These are phyloP conservation scores for Stagonosporopsis vannaccii DNA, from an alignment of 2,329 filamentous ascomycete species.

Conservation along the genomic window DNA sequence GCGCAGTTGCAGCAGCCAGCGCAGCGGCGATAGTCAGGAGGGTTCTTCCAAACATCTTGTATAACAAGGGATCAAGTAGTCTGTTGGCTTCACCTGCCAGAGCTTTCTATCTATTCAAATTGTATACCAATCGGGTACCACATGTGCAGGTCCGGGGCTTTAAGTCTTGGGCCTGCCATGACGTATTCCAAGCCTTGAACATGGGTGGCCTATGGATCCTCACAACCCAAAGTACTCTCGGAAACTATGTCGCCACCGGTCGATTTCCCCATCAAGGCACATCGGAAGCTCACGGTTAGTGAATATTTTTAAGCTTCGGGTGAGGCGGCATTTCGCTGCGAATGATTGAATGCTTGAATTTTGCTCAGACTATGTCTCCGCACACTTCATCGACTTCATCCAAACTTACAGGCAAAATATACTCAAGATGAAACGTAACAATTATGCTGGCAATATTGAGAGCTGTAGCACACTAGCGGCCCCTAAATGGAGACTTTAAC, in stretches of 20 bases:
- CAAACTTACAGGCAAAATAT: neutral
- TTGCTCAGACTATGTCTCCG: neutral
- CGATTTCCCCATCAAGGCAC: neutral
- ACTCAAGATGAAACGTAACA: neutral
- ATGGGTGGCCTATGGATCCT: neutral
- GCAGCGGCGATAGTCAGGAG: conserved; percentile 22
- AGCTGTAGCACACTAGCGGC: neutral
- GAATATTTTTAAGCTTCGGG: neutral
- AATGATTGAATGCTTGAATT: neutral
- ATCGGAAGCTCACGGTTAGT: neutral
- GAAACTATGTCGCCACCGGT: neutral
- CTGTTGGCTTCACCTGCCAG: neutral
- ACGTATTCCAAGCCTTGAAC: conserved; percentile 7
- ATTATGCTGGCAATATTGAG: neutral
- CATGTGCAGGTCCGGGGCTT: conserved; percentile 4
- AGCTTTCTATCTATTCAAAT: neutral
- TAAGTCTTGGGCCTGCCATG: conserved; percentile 3
- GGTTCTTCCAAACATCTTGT: conserved; percentile 26
- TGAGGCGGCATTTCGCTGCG: neutral
- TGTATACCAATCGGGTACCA: neutral
- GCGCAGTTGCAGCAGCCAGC: conserved; percentile 25
- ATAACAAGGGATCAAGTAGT: neutral
- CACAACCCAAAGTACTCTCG: neutral
- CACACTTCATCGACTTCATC: neutral
- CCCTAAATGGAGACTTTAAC: neutral